Evolutionary conservation across 2,329 filamentous ascomycete species (phyloP), one percentile per base, ranked within the genome.

Genomic region (Penicillium polonicum): DNA sequence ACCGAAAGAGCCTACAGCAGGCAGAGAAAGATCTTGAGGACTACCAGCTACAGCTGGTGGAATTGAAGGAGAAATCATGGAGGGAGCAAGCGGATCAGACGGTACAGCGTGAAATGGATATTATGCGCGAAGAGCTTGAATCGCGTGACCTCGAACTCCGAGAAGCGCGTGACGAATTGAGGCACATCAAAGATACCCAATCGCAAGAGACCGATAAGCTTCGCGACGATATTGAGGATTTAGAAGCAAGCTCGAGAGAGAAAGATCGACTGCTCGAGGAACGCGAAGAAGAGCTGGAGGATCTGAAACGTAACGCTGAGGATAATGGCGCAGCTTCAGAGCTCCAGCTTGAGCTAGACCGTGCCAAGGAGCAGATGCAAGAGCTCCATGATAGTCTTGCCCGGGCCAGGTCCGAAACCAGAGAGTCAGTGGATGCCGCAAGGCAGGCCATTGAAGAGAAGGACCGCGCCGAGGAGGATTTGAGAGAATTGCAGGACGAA

Each of bases 11-110:
- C 41, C 80, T 99, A 12, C 85, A 85, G 21, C 84, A 86, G 23
- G 92, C 93, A 4, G 92, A 97, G 77, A 88, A 87, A 63, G 91
- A 97, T 60, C 82, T 97, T 3, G 92, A 96, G 70, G 83, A 83
- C 58, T 96, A 95, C 72, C 86, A 89, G 53, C 82, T 89, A 66
- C 90, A 96, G 71, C 86, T 97, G 63, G 78, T 88, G 55, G 90
- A 95, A 61, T 85, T 96, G 59, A 89, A 92, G 61, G 89, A 95
- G 59, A 90, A 89, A 68, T 83, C 91, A 53, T 91, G 91, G 74
- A 85, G 85, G 67, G 89, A 88, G 68, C 87, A 91, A 62, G 84
- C 84, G 12, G 87, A 92, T 67, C 86, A 91, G 63, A 85, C 81
- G 58, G 83, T 91, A 64, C 86, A 85, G 50, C 81, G 84, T 60